Evolutionary conservation across 768 basidiomycete species (phyloP).

Genomic region (Boletus barrowsii): DNA sequence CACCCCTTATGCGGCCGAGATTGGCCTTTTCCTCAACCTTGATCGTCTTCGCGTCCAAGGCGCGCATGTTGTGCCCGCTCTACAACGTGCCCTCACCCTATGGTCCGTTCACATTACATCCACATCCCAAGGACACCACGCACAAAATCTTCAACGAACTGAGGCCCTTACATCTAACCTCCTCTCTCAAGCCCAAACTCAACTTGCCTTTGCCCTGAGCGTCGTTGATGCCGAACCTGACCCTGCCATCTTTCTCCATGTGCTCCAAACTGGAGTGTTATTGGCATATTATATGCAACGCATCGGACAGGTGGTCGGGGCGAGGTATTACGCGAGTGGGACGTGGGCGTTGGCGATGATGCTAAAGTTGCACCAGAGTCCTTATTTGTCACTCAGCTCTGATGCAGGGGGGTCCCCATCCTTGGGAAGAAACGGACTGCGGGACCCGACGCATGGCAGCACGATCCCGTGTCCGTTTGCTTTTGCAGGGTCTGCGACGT

Average conservation of each 20-base stretch:
- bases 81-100: constrained; percentile 49
- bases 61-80: constrained; percentile 43
- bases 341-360: constrained; percentile 46
- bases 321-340: constrained; percentile 52
- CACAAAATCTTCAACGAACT: constrained; percentile 19
- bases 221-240: constrained; percentile 30
- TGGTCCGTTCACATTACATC: constrained; percentile 51
- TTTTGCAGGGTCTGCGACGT: constrained; percentile 9
- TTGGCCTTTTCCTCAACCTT: constrained; percentile 65
- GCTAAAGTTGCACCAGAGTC: constrained; percentile 42
- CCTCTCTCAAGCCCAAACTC: constrained; percentile 47
- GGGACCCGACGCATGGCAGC: not conserved
- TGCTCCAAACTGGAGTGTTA: constrained; percentile 62
- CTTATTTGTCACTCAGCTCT: not conserved
- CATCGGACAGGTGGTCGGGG: constrained; percentile 56
- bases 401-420: not conserved
- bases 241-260: constrained; percentile 44
- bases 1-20: constrained; percentile 51
- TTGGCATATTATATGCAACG: constrained; percentile 64
- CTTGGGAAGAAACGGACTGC: not conserved
- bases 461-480: not conserved
- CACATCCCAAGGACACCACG: constrained; percentile 33
- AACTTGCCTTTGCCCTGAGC: constrained; percentile 43
- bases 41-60: constrained; percentile 43
- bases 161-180: constrained; percentile 27